Base-by-base conservation (phyloP, 2,329 filamentous ascomycete species). In the Capronia coronata region DNA sequence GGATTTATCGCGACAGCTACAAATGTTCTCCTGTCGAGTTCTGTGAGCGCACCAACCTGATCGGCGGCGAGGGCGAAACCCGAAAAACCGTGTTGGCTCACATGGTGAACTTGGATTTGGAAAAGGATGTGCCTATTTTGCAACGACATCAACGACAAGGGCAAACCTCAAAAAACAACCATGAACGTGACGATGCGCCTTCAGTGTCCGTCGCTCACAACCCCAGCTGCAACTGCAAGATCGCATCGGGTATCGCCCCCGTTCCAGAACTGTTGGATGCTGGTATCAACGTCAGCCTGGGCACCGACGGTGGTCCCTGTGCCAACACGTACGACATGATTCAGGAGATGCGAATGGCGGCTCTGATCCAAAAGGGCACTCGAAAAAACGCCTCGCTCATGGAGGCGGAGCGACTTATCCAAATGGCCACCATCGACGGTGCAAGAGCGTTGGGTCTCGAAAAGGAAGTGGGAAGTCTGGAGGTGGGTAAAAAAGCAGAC, bases 271-370 rank as follows among this genome's bases (percentile, higher is more conserved):
- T 77, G 59, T 61, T 74, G 18, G 51, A 59, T 0, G 65, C 63
- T 0, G 66, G 66, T 0, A 68, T 77, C 4, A 76, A 75, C 51
- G 68, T 77, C 5, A 64, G 65, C 0, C 62, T 78, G 0, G 75
- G 75, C 0, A 77, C 75, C 0, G 75, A 78, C 56, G 75, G 75
- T 0, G 75, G 74, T 0, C 75, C 75, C 0, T 77, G 74, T 59
- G 73, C 73, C 29, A 76, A 76, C 54, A 70, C 70, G 5, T 75
- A 74, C 59, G 74, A 76, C 52, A 68, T 77, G 61, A 59, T 77
- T 14, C 71, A 71, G 41, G 75, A 78, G 62, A 77, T 76, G 72
- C 72, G 74, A 43, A 64, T 77, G 0, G 73, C 75, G 0, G 70
- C 67, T 0, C 71, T 77, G 9, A 60, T 78, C 27, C 75, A 77